Evolutionary conservation across 805 yeast genomes (phyloP).

Genomic region (Lachancea thermotolerans): DNA sequence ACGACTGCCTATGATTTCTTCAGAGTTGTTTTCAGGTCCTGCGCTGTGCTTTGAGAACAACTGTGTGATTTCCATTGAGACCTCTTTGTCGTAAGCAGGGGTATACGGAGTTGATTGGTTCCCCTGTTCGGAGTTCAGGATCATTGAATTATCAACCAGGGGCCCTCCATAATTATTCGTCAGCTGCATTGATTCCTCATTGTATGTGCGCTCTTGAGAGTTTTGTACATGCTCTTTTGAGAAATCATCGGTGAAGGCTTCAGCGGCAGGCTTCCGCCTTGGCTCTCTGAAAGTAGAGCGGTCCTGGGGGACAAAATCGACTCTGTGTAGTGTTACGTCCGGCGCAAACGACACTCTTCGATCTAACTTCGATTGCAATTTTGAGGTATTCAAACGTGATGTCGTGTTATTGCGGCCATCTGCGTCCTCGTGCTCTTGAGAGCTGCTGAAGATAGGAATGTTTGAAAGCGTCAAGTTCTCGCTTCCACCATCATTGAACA

Average conservation of each 20-base stretch:
- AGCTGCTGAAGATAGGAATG: constrained; percentile 8
- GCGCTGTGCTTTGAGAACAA: constrained; percentile 14
- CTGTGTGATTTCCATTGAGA: constrained; percentile 22
- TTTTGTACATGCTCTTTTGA: background rate
- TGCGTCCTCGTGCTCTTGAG: constrained; percentile 10
- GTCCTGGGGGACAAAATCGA: constrained; percentile 34
- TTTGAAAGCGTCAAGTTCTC: constrained; percentile 10
- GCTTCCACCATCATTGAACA: constrained; percentile 4
- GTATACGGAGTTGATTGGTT: constrained; percentile 1
- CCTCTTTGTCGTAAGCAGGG: constrained; percentile 12
- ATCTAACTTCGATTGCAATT: constrained; percentile 13
- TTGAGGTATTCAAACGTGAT: constrained; percentile 19
- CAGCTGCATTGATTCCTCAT: constrained; percentile 4
- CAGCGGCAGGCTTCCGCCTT: constrained; percentile 10
- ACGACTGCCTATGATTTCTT: background rate
- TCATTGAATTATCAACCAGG: background rate
- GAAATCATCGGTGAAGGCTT: background rate
- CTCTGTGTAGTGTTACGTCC: constrained; percentile 59
- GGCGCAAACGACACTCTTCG: constrained; percentile 75
- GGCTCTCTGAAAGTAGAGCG: constrained; percentile 15
- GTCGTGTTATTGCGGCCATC: constrained; percentile 27
- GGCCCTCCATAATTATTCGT: constrained; percentile 1
- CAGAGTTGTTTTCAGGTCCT: background rate
- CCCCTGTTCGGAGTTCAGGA: background rate
- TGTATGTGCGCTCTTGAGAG: background rate